Conservation (phyloP, 768 basidiomycete species). For the Rubroboletus pulcherrimus region DNA sequence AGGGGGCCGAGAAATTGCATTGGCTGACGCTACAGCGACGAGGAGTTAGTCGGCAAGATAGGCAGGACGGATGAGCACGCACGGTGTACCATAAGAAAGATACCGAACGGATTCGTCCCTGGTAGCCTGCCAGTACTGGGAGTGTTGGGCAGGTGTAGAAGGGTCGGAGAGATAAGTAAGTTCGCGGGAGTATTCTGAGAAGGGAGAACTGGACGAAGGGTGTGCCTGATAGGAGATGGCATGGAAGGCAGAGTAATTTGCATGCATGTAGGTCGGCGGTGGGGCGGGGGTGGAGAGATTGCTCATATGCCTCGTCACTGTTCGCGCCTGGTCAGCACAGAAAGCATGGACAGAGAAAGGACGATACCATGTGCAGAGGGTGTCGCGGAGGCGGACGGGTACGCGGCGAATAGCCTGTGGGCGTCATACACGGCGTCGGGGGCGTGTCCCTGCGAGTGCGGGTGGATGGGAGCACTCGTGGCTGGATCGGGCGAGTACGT, state of each 20-base stretch:
- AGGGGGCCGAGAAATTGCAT: constrained; percentile 31
- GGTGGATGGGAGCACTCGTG: neutral
- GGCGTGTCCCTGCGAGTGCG: constrained; percentile 14
- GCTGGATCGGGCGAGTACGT: constrained; percentile 13
- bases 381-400: constrained; percentile 73
- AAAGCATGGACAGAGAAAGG: neutral
- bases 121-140: constrained; percentile 61
- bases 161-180: constrained; percentile 52
- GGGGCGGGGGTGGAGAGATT: constrained; percentile 55
- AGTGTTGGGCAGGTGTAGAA: constrained; percentile 41
- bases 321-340: constrained; percentile 15
- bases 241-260: constrained; percentile 30
- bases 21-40: constrained; percentile 21
- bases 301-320: constrained; percentile 66
- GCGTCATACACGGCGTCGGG: constrained; percentile 62
- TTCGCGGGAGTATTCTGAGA: constrained; percentile 67
- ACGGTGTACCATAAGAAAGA: constrained; percentile 52
- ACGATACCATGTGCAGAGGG: constrained; percentile 69
- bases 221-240: constrained; percentile 26
- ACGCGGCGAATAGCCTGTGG: constrained; percentile 60
- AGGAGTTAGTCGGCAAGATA: constrained; percentile 1
- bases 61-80: constrained; percentile 22
- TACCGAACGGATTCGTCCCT: constrained; percentile 60
- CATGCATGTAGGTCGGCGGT: constrained; percentile 62
- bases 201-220: constrained; percentile 47